phyloP scores from a whole-genome alignment of 768 basidiomycete genomes.

The Serpula lacrymans region DNA sequence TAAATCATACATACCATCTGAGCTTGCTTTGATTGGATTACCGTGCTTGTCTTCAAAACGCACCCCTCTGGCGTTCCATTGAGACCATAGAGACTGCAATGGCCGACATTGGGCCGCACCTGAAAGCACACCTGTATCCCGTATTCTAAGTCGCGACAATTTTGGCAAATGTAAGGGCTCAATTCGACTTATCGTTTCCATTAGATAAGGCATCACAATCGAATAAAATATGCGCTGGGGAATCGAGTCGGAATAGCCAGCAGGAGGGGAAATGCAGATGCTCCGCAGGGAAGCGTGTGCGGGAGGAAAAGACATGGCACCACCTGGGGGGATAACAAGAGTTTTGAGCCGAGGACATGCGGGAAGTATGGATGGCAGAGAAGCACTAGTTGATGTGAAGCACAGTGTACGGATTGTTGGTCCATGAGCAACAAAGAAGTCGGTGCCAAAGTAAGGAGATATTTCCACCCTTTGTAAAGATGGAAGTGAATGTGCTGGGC shows the following conservation, averaged over 20 bases:
- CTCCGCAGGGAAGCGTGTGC: slow-evolving; percentile 37
- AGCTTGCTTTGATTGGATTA: too few species aligned
- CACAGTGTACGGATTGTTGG: slow-evolving; percentile 37
- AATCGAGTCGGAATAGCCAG: slow-evolving; percentile 34
- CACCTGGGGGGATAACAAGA: slow-evolving; percentile 34
- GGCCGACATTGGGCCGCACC: slow-evolving; percentile 22
- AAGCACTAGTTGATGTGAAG: slow-evolving; percentile 22
- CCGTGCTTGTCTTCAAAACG: slow-evolving; percentile 32
- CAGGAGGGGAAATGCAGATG: slow-evolving; percentile 43
- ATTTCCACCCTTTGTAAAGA: slow-evolving; percentile 40
- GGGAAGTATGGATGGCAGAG: slow-evolving; percentile 35
- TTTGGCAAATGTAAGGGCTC: slow-evolving; percentile 32
- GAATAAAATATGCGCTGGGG: slow-evolving; percentile 34
- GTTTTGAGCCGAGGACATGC: slow-evolving; percentile 39
- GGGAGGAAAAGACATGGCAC: slow-evolving; percentile 26
- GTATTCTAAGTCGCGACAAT: slow-evolving; percentile 35
- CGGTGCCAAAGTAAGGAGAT: slow-evolving; percentile 37
- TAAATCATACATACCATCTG: too few species aligned
- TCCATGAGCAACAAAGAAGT: slow-evolving; percentile 41
- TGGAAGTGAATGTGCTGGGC: slow-evolving; percentile 34
- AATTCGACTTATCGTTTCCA: slow-evolving; percentile 34
- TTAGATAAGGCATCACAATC: slow-evolving; percentile 40
- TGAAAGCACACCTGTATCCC: slow-evolving; percentile 38
- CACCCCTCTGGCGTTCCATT: slow-evolving; percentile 24
- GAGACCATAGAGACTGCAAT: slow-evolving; percentile 26